Evolutionary conservation across 2,329 filamentous ascomycete genomes (phyloP).

Genomic region (Dendrostoma leiphaemia): DNA sequence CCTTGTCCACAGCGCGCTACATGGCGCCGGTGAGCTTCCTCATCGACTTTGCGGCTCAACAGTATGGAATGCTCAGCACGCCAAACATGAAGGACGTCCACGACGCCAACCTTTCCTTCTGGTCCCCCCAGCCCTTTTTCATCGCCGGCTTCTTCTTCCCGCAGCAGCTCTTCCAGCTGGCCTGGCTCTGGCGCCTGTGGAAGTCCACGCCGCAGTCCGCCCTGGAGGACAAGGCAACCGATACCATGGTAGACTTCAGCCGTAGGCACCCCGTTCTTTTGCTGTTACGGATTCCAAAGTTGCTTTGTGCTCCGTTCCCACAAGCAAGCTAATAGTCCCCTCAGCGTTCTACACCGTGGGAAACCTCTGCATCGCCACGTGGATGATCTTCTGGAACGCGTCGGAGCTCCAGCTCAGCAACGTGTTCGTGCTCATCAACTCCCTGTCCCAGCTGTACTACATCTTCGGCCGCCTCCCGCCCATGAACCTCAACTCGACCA

Average conservation of each 20-base stretch:
- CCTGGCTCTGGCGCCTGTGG: constrained; percentile 56
- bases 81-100: constrained; percentile 61
- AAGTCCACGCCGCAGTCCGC: constrained; percentile 39
- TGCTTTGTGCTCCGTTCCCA: too few relatives aligned
- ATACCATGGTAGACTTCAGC: constrained; percentile 51
- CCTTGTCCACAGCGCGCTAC: constrained; percentile 51
- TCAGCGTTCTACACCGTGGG: constrained; percentile 54
- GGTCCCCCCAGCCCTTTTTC: constrained; percentile 56
- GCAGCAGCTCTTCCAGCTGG: constrained; percentile 57
- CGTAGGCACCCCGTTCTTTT: too few relatives aligned
- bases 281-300: too few relatives aligned
- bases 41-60: constrained; percentile 57
- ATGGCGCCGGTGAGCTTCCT: constrained; percentile 53
- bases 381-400: constrained; percentile 63
- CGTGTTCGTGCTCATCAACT: constrained; percentile 56
- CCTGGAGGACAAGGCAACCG: constrained; percentile 37
- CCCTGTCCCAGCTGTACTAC: constrained; percentile 52
- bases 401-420: constrained; percentile 49
- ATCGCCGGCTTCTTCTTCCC: constrained; percentile 61
- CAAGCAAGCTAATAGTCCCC: too few relatives aligned
- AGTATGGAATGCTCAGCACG: constrained; percentile 55
- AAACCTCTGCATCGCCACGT: constrained; percentile 58
- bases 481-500: constrained; percentile 48
- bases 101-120: constrained; percentile 56
- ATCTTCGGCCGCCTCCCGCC: constrained; percentile 44